Evolutionary conservation across 1,139 yeast species (phyloP).

Genomic region (Nakaseomyces glabratus): DNA sequence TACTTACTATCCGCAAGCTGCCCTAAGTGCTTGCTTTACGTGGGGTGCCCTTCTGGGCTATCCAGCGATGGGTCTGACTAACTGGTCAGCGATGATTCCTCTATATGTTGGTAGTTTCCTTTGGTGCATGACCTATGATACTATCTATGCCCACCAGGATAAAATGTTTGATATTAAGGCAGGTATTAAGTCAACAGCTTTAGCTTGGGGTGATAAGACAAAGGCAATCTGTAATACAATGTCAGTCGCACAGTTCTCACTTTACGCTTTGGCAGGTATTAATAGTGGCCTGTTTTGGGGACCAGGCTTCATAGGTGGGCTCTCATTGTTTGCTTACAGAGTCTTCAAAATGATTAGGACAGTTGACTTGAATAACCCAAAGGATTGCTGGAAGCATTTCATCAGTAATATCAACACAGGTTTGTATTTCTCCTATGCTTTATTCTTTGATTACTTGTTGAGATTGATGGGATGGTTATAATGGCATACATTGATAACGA

Average conservation of each 20-base stretch:
- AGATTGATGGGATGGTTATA: slow-evolving; percentile 29
- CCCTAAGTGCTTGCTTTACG: slow-evolving; percentile 72
- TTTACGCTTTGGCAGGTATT: slow-evolving; percentile 64
- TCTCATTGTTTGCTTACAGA: slow-evolving; percentile 60
- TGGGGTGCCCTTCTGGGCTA: slow-evolving; percentile 95
- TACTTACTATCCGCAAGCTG: slow-evolving; percentile 89
- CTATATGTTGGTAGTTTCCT: slow-evolving; percentile 67
- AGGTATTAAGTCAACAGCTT: slow-evolving; percentile 90
- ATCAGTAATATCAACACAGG: slow-evolving; percentile 75
- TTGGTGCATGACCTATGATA: slow-evolving; percentile 95
- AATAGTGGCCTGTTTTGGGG: slow-evolving; percentile 63
- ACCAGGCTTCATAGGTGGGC: slow-evolving; percentile 67
- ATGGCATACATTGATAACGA: too few species aligned
- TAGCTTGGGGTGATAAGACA: slow-evolving; percentile 80
- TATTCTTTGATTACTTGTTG: slow-evolving; percentile 61
- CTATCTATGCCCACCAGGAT: slow-evolving; percentile 96
- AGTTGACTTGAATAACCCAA: slow-evolving; percentile 73
- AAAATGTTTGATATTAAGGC: slow-evolving; percentile 78
- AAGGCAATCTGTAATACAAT: slow-evolving; percentile 58
- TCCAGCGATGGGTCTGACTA: slow-evolving; percentile 89
- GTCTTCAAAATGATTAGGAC: slow-evolving; percentile 54
- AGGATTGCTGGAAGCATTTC: slow-evolving; percentile 75
- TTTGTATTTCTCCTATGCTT: slow-evolving; percentile 65
- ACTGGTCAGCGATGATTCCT: slow-evolving; percentile 66
- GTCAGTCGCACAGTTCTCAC: slow-evolving; percentile 56